Base-by-base conservation (phyloP, 2,329 filamentous ascomycete genomes). In the Fusarium sp. region DNA sequence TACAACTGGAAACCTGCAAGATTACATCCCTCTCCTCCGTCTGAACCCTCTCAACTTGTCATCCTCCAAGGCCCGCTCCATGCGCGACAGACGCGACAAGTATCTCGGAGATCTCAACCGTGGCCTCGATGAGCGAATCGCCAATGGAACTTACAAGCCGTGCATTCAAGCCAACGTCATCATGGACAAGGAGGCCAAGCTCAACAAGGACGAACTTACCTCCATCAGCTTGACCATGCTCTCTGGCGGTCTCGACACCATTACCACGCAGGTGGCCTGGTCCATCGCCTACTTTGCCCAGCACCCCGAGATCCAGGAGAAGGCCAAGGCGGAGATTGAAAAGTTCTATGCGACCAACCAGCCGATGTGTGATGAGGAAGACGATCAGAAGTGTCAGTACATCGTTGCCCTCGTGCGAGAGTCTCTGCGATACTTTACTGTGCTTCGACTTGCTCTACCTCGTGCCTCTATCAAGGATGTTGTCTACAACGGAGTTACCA, bases 91-190 rank as follows among this genome's bases (percentile, higher is more conserved):
- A 14, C 85, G 91, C 18, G 91, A 92, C 77, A 87, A 86, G 22
- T 93, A 92, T 72, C 82, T 93, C 39, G 87, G 83, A 0, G 84
- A 82, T 10, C 80, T 93, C 22, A 92, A 92, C 75, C 80, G 83
- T 4, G 89, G 88, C 4, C 82, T 93, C 8, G 89, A 92, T 66
- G 86, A 89, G 24, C 85, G 89, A 1, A 92, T 93, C 83, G 86
- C 86, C 59, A 88, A 89, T 52, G 90, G 90, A 0, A 90, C 84
- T 0, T 86, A 92, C 77, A 87, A 88, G 73, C 90, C 91, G 0
- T 93, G 91, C 77, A 93, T 93, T 50, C 91, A 92, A 70, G 90
- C 90, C 5, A 93, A 92, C 70, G 87, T 92, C 35, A 92, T 92
- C 68, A 82, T 88, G 56, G 91, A 92, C 73, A 87, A 89, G 73